These are phyloP conservation scores for Allium sativum DNA, from an alignment of 106 monocot genomes.

Conservation along the genomic window DNA sequence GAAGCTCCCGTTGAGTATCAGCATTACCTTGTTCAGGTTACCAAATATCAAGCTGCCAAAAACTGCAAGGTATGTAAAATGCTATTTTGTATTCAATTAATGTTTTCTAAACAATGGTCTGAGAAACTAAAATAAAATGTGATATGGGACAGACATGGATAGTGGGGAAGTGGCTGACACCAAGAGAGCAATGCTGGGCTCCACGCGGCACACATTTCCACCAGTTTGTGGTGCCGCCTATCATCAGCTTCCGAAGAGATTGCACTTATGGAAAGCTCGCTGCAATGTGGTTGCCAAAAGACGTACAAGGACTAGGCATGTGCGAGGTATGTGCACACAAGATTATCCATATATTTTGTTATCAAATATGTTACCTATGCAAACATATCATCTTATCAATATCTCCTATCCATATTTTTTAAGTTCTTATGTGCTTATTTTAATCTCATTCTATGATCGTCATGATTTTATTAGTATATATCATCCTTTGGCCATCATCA, in stretches of 20 bases:
- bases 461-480: too few relatives aligned
- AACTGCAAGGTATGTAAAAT: slow-evolving; percentile 44
- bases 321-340: slow-evolving; percentile 51
- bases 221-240: slow-evolving; percentile 92
- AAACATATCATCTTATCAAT: too few relatives aligned
- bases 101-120: not conserved
- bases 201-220: slow-evolving; percentile 92
- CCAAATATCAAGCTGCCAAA: slow-evolving; percentile 59
- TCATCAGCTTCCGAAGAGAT: slow-evolving; percentile 69
- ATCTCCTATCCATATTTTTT: too few relatives aligned
- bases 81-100: not conserved
- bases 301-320: slow-evolving; percentile 65
- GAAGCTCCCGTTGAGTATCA: slow-evolving; percentile 50
- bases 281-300: slow-evolving; percentile 74
- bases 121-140: not conserved
- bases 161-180: slow-evolving; percentile 84
- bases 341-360: not conserved
- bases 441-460: too few relatives aligned
- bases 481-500: too few relatives aligned
- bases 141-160: slow-evolving; percentile 64
- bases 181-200: slow-evolving; percentile 79
- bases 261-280: slow-evolving; percentile 96
- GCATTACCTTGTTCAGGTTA: slow-evolving; percentile 61
- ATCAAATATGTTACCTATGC: too few relatives aligned
- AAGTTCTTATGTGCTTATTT: too few relatives aligned